A percentile compares a stretch with the other conserved stretches of the same genome.
Evolutionary conservation across 352 stramenopile species (phyloP).

Genomic region (Phytophthora ramorum): DNA sequence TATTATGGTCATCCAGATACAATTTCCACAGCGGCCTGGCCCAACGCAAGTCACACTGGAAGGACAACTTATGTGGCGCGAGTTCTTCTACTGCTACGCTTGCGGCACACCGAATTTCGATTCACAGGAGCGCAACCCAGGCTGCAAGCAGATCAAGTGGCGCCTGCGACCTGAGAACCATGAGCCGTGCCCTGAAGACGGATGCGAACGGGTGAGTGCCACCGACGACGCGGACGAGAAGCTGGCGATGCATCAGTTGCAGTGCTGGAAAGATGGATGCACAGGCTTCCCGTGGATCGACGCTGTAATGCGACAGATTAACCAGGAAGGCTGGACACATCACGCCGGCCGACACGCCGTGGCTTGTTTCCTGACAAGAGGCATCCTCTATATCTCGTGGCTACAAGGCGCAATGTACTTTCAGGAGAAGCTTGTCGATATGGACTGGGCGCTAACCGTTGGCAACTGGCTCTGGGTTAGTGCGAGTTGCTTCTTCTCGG

Average conservation of each 20-base stretch:
- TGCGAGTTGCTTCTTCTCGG: slow-evolving; percentile 95
- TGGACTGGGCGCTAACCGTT: slow-evolving; percentile 97
- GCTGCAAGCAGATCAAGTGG: slow-evolving; percentile 86
- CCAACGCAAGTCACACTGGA: slow-evolving; percentile 91
- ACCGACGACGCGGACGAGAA: slow-evolving; percentile 48
- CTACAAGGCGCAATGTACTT: slow-evolving; percentile 89
- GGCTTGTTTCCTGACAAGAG: slow-evolving; percentile 97
- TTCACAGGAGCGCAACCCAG: slow-evolving; percentile 90
- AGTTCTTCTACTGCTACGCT: slow-evolving; percentile 93
- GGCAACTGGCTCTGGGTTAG: slow-evolving; percentile 98
- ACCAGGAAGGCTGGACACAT: slow-evolving; percentile 88
- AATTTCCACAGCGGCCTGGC: slow-evolving; percentile 84
- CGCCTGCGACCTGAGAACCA: slow-evolving; percentile 42
- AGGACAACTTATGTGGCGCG: slow-evolving; percentile 96
- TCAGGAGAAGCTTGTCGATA: slow-evolving; percentile 94
- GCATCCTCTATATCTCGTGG: slow-evolving; percentile 96
- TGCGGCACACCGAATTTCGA: slow-evolving; percentile 81
- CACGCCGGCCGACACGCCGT: slow-evolving; percentile 92
- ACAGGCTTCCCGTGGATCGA: slow-evolving; percentile 98
- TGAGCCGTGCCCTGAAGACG: slow-evolving; percentile 26
- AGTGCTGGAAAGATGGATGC: slow-evolving; percentile 91
- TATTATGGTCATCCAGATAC: slow-evolving; percentile 88
- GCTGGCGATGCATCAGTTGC: slow-evolving; percentile 60
- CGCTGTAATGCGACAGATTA: slow-evolving; percentile 94
- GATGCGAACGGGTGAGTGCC: not conserved